phyloP scores from a whole-genome alignment of 2,329 filamentous ascomycete genomes.

The Coleophoma cylindrospora region DNA sequence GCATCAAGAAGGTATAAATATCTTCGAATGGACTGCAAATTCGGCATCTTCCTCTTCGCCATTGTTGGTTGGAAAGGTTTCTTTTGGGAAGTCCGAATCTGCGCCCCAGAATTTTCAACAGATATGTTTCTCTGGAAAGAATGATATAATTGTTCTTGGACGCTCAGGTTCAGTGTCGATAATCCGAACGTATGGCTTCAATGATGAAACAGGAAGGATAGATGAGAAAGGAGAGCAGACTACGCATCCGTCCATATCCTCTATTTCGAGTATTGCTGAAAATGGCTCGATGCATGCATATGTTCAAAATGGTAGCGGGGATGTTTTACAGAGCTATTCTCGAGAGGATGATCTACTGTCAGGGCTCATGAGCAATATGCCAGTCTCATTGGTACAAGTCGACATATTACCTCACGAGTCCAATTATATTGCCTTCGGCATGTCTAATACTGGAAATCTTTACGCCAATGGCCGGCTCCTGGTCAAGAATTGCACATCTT shows the following conservation, averaged over 20 bases:
- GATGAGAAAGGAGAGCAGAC: slow-evolving; percentile 10
- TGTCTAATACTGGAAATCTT: slow-evolving; percentile 72
- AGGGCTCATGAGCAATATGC: slow-evolving; percentile 20
- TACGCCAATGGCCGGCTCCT: slow-evolving; percentile 72
- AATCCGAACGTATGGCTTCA: slow-evolving; percentile 19
- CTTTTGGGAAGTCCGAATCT: slow-evolving; percentile 29
- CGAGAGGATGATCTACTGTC: slow-evolving; percentile 18
- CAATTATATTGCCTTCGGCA: slow-evolving; percentile 38
- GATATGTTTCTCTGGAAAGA: slow-evolving; percentile 18
- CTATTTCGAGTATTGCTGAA: slow-evolving; percentile 19
- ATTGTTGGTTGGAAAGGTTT: slow-evolving; percentile 32
- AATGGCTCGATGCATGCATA: slow-evolving; percentile 17
- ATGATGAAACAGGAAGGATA: slow-evolving; percentile 21
- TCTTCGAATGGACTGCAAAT: slow-evolving; percentile 66
- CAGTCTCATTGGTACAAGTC: slow-evolving; percentile 26
- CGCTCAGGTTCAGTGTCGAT: slow-evolving; percentile 7
- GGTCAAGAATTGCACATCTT: slow-evolving; percentile 88
- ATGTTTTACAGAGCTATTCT: slow-evolving; percentile 19
- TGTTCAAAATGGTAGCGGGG: slow-evolving; percentile 20
- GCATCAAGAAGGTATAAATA: slow-evolving; percentile 57
- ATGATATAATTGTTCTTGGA: slow-evolving; percentile 17
- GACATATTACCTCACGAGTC: slow-evolving; percentile 20
- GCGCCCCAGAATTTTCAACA: slow-evolving; percentile 16
- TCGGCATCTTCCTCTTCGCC: slow-evolving; percentile 44
- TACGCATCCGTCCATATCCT: slow-evolving; percentile 10